phyloP scores from a whole-genome alignment of 192 early-diverging fungal species.

The Gaertneriomyces sp. region DNA sequence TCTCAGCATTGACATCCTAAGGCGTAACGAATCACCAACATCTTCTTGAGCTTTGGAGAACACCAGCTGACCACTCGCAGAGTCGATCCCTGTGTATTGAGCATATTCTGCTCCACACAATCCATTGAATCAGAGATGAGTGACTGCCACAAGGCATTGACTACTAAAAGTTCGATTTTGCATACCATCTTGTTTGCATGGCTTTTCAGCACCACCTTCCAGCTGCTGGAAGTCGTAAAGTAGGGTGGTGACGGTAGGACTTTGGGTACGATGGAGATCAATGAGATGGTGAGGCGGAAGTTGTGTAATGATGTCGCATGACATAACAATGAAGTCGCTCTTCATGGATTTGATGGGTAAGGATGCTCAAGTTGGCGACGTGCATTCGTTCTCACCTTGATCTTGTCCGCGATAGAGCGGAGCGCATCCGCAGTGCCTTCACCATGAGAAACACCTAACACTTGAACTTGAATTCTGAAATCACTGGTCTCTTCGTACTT shows the following conservation, averaged over 20 bases:
- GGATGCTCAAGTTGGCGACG: too few species aligned
- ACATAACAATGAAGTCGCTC: slow-evolving; percentile 88
- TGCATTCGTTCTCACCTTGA: slow-evolving; percentile 56
- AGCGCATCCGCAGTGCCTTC: slow-evolving; percentile 81
- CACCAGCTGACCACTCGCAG: slow-evolving; percentile 38
- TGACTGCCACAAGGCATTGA: neutral
- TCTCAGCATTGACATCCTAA: slow-evolving; percentile 60
- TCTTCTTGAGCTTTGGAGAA: slow-evolving; percentile 39
- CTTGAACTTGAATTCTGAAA: slow-evolving; percentile 50
- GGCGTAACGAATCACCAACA: slow-evolving; percentile 53
- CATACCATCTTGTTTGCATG: slow-evolving; percentile 41
- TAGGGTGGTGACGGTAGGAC: slow-evolving; percentile 75
- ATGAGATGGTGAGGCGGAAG: slow-evolving; percentile 77
- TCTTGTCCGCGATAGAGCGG: slow-evolving; percentile 71
- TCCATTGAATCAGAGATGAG: neutral
- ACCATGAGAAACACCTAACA: slow-evolving; percentile 45
- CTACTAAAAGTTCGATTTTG: neutral
- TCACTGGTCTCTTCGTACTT: slow-evolving; percentile 61
- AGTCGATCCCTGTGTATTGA: slow-evolving; percentile 51
- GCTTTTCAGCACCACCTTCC: slow-evolving; percentile 62
- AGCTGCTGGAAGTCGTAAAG: slow-evolving; percentile 76
- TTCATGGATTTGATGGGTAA: too few species aligned
- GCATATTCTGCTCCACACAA: slow-evolving; percentile 21
- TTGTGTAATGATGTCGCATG: slow-evolving; percentile 88
- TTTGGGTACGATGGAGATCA: slow-evolving; percentile 74